Percentiles rank a stretch among this genome's conserved stretches.
Evolutionary conservation across 192 early-diverging fungal genomes (phyloP).

Genomic region (Coemansia sp.): DNA sequence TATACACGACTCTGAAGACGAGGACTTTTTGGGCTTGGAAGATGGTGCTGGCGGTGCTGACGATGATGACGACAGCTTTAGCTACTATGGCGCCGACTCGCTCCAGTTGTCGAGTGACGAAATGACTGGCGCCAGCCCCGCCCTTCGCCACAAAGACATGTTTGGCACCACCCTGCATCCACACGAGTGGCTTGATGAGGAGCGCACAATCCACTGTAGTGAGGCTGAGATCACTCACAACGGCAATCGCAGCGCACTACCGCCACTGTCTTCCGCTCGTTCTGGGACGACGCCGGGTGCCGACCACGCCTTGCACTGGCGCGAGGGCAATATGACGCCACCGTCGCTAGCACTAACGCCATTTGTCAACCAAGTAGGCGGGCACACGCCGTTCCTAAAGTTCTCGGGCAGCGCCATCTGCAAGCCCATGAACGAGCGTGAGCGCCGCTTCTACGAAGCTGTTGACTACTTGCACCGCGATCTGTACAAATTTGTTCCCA

Average conservation of each 20-base stretch:
- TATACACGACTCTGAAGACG: conserved; percentile 28
- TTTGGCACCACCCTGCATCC: conserved; percentile 5
- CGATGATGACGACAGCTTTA: conserved; percentile 9
- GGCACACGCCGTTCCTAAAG: conserved; percentile 91
- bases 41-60: conserved; percentile 6
- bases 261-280: background rate
- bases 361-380: conserved; percentile 91
- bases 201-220: conserved; percentile 4
- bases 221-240: background rate
- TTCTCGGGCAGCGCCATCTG: conserved; percentile 97
- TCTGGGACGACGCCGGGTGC: background rate
- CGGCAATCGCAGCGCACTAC: background rate
- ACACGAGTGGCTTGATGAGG: conserved; percentile 12
- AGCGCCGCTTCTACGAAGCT: conserved; percentile 88
- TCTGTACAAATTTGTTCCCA: conserved; percentile 84
- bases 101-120: conserved; percentile 19
- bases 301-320: conserved; percentile 11
- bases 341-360: conserved; percentile 70
- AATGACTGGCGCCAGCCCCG: background rate
- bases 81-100: conserved; percentile 19
- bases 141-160: conserved; percentile 1
- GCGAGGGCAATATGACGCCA: conserved; percentile 41
- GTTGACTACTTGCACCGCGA: conserved; percentile 73
- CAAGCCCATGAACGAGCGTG: conserved; percentile 85
- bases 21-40: conserved; percentile 7